phyloP scores from a whole-genome alignment of 176 grass and related monocot genomes.

The Cenchrus fungigraminus region DNA sequence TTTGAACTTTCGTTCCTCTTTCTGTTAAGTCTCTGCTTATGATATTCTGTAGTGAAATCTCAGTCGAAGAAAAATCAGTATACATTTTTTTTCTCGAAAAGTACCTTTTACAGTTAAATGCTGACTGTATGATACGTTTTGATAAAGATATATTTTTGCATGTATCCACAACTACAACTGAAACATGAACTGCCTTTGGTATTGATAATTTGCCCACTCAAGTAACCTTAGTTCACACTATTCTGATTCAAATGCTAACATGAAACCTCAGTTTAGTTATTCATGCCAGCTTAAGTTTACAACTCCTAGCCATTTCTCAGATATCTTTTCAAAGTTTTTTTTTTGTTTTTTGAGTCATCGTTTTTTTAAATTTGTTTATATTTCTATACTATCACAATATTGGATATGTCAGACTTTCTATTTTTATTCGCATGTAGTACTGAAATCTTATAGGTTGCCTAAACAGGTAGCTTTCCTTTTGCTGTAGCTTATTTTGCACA shows the following conservation, averaged over 20 bases:
- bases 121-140: neutral
- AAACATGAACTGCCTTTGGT: neutral
- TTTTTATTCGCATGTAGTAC: too few relatives aligned
- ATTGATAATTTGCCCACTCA: neutral
- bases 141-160: neutral
- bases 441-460: too few relatives aligned
- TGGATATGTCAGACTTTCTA: neutral
- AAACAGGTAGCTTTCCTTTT: too few relatives aligned
- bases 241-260: neutral
- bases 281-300: neutral
- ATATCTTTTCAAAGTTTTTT: neutral
- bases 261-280: neutral
- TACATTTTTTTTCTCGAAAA: neutral
- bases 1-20: slow-evolving; percentile 27
- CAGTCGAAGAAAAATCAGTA: neutral
- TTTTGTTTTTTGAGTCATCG: slow-evolving; percentile 10
- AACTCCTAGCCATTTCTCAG: slow-evolving; percentile 1
- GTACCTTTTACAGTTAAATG: slow-evolving; percentile 6
- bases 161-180: neutral
- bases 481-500: too few relatives aligned
- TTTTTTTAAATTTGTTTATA: neutral
- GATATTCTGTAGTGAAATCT: slow-evolving; percentile 1
- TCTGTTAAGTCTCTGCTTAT: neutral
- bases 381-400: neutral
- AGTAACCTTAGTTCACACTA: neutral